Evolutionary conservation across 352 stramenopile genomes (phyloP).

Genomic region (Phytophthora brassicae): DNA sequence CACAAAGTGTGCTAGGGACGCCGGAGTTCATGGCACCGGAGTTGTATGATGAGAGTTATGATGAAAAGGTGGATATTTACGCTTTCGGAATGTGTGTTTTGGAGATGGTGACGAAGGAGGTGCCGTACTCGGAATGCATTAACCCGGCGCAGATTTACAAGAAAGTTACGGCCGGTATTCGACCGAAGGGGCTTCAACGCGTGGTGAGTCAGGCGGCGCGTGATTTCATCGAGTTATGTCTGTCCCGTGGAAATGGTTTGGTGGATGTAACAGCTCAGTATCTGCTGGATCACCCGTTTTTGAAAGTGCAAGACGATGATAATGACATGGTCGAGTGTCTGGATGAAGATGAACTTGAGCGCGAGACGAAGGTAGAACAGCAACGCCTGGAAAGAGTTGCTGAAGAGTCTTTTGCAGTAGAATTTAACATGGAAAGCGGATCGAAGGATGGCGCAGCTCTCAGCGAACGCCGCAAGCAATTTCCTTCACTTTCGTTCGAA

Average conservation of each 20-base stretch:
- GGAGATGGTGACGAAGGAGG: constrained; percentile 99
- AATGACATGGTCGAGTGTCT: constrained; percentile 76
- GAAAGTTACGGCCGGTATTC: constrained; percentile 87
- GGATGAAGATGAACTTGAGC: constrained; percentile 67
- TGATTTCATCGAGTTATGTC: constrained; percentile 85
- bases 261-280: constrained; percentile 85
- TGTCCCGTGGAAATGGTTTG: constrained; percentile 77
- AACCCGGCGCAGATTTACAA: constrained; percentile 92
- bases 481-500: constrained; percentile 57
- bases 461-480: constrained; percentile 51
- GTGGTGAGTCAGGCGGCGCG: constrained; percentile 71
- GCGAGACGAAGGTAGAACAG: constrained; percentile 50
- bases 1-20: constrained; percentile 96
- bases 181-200: constrained; percentile 67
- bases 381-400: constrained; percentile 54
- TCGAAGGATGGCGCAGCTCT: constrained; percentile 44
- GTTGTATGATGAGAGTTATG: constrained; percentile 98
- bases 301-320: constrained; percentile 80
- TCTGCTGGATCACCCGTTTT: constrained; percentile 69
- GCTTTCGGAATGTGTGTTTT: constrained; percentile 99
- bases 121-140: constrained; percentile 97
- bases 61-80: constrained; percentile 98
- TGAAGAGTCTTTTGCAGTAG: constrained; percentile 60
- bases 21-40: constrained; percentile 99
- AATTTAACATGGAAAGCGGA: constrained; percentile 79